Evolutionary conservation across 169 alveolate genomes (phyloP).

Genomic region (Babesia divergens): DNA sequence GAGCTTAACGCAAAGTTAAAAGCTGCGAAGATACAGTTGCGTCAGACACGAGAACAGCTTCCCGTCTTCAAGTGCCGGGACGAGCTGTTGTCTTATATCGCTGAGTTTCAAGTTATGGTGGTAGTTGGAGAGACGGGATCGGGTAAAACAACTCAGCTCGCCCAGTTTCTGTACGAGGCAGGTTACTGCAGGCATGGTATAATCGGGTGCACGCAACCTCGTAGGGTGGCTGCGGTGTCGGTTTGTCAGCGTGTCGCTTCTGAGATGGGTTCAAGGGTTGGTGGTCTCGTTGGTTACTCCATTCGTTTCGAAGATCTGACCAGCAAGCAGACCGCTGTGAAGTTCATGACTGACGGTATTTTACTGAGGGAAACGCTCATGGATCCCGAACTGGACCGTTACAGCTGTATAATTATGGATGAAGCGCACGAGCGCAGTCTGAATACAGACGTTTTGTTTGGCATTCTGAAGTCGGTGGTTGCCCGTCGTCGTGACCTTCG

Average conservation of each 20-base stretch:
- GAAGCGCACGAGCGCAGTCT: conserved; percentile 99
- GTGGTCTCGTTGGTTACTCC: conserved; percentile 97
- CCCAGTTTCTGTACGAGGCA: conserved; percentile 93
- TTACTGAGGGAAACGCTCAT: conserved; percentile 95
- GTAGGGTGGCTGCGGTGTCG: conserved; percentile 99
- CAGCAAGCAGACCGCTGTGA: conserved; percentile 89
- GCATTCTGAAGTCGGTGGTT: conserved; percentile 94
- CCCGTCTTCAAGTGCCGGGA: conserved; percentile 73
- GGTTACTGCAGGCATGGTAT: conserved; percentile 90
- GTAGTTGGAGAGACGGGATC: conserved; percentile 99
- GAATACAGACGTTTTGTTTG: conserved; percentile 99
- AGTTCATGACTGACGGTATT: conserved; percentile 99
- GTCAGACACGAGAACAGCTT: conserved; percentile 52
- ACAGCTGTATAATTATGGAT: conserved; percentile 98
- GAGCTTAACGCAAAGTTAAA: conserved; percentile 57
- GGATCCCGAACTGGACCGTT: conserved; percentile 96
- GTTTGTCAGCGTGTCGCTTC: conserved; percentile 99
- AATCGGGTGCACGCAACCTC: conserved; percentile 99
- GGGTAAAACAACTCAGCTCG: conserved; percentile 98
- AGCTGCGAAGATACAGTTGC: conserved; percentile 38
- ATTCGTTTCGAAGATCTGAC: conserved; percentile 99
- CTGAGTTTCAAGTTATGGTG: conserved; percentile 82
- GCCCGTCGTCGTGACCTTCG: conserved; percentile 94
- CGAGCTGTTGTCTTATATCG: conserved; percentile 70
- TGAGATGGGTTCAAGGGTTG: conserved; percentile 94